Conservation (phyloP, 352 stramenopile species). For the Phytophthora pistaciae region DNA sequence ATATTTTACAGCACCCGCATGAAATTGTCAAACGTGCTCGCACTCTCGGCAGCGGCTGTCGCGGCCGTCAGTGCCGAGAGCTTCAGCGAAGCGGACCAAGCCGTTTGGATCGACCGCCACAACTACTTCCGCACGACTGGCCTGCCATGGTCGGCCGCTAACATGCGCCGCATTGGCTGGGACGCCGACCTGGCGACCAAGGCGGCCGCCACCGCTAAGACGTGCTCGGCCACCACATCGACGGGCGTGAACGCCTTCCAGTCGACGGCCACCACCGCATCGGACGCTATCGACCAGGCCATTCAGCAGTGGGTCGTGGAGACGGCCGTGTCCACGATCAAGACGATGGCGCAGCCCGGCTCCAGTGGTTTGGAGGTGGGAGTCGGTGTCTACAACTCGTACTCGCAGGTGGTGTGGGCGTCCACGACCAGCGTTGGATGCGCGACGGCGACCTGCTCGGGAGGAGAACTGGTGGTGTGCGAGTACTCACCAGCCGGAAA, state of each 20-base stretch:
- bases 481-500: slow-evolving; percentile 66
- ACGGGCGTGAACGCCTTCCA: slow-evolving; percentile 57
- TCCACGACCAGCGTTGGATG: slow-evolving; percentile 68
- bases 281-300: slow-evolving; percentile 52
- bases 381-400: slow-evolving; percentile 71
- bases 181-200: slow-evolving; percentile 51
- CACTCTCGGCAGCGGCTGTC: slow-evolving; percentile 10
- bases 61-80: slow-evolving; percentile 22
- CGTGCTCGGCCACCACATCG: slow-evolving; percentile 42
- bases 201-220: slow-evolving; percentile 40
- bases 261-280: slow-evolving; percentile 27
- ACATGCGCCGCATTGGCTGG: slow-evolving; percentile 75
- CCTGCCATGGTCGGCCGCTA: slow-evolving; percentile 62
- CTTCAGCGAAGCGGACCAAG: slow-evolving; percentile 45
- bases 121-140: slow-evolving; percentile 79
- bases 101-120: slow-evolving; percentile 74
- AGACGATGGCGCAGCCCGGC: slow-evolving; percentile 51
- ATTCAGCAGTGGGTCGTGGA: slow-evolving; percentile 67
- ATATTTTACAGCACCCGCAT: slow-evolving; percentile 11
- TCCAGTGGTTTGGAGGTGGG: slow-evolving; percentile 53
- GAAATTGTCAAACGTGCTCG: slow-evolving; percentile 27
- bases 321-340: slow-evolving; percentile 46
- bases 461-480: slow-evolving; percentile 59
- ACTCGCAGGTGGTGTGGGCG: slow-evolving; percentile 78
- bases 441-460: slow-evolving; percentile 51